These are phyloP conservation scores for Mucor plumbeus DNA, from an alignment of 371 early-diverging fungal species.

Conservation along the genomic window DNA sequence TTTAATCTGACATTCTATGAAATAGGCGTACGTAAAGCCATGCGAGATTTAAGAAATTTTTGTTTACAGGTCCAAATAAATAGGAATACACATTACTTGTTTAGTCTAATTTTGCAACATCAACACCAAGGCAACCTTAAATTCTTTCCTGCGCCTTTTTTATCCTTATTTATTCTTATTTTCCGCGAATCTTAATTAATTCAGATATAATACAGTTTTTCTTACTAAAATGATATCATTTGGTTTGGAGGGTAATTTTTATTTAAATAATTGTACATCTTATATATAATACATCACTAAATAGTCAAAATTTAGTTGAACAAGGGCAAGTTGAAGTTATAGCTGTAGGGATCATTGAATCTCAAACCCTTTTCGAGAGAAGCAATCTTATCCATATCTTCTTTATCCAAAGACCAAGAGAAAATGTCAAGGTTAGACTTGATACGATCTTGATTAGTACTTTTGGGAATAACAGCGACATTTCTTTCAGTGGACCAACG, in stretches of 20 bases:
- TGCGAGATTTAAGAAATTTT: too few species aligned
- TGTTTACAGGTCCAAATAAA: too few species aligned
- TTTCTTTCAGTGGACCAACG: slow-evolving; percentile 63
- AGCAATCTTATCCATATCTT: slow-evolving; percentile 35
- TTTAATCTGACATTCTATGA: too few species aligned
- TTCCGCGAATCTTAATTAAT: too few species aligned
- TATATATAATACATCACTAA: slow-evolving; percentile 1
- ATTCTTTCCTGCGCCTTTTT: too few species aligned
- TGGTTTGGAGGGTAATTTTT: neutral
- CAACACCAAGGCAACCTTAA: too few species aligned
- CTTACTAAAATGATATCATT: too few species aligned
- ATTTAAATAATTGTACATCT: neutral
- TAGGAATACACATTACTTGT: too few species aligned
- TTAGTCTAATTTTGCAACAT: too few species aligned
- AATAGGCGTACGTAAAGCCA: too few species aligned
- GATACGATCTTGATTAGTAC: slow-evolving; percentile 53
- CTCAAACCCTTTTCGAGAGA: slow-evolving; percentile 34
- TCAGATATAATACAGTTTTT: too few species aligned
- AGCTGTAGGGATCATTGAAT: slow-evolving; percentile 39
- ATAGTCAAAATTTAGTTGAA: slow-evolving; percentile 28
- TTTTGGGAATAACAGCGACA: slow-evolving; percentile 71
- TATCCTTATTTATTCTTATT: too few species aligned
- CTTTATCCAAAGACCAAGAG: slow-evolving; percentile 32
- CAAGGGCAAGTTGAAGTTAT: slow-evolving; percentile 41
- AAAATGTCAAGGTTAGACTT: slow-evolving; percentile 40